Conservation (phyloP, 768 basidiomycete species). For the Coprinopsis sp. region DNA sequence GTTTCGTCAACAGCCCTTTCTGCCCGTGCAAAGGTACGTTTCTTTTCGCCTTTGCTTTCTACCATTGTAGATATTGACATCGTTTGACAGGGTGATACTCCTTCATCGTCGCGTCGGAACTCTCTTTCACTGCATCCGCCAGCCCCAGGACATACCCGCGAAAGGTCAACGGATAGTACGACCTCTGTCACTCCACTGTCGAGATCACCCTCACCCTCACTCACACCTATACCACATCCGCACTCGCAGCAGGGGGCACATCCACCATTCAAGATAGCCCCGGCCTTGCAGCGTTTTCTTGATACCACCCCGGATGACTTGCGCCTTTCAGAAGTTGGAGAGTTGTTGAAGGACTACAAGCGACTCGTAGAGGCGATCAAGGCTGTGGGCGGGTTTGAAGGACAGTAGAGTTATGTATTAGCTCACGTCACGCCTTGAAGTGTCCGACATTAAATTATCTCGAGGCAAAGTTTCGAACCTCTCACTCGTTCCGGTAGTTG, state of each 20-base stretch:
- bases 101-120: slow-evolving; percentile 31
- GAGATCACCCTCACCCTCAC: slow-evolving; percentile 16
- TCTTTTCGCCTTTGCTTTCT: neutral
- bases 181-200: neutral
- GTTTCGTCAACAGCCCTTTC: slow-evolving; percentile 56
- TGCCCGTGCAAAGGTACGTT: slow-evolving; percentile 36
- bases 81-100: slow-evolving; percentile 21
- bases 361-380: slow-evolving; percentile 68
- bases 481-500: too few relatives aligned
- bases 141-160: slow-evolving; percentile 6
- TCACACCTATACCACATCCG: slow-evolving; percentile 25
- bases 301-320: slow-evolving; percentile 74
- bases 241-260: slow-evolving; percentile 28
- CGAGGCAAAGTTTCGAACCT: too few relatives aligned
- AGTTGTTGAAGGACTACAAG: slow-evolving; percentile 78
- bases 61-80: neutral
- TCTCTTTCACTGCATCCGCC: slow-evolving; percentile 33
- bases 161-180: neutral
- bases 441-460: too few relatives aligned
- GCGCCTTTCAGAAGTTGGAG: slow-evolving; percentile 72
- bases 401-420: slow-evolving; percentile 15
- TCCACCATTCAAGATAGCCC: slow-evolving; percentile 38
- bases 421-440: neutral
- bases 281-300: slow-evolving; percentile 67
- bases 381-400: slow-evolving; percentile 53